Conservation (phyloP, 352 stramenopile species). For the Phytophthora niederhauseri region DNA sequence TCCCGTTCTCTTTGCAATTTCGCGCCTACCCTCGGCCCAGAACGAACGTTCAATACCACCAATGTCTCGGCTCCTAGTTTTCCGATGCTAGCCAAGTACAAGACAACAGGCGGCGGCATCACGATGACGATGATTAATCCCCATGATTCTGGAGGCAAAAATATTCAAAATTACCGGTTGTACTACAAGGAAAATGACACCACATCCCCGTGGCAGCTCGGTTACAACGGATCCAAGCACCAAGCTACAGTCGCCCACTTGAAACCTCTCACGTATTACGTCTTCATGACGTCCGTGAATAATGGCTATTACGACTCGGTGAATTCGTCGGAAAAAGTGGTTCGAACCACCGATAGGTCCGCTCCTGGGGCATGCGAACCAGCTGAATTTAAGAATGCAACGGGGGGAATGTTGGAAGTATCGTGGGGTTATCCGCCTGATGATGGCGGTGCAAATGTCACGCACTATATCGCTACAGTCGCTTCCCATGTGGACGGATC, state of each 20-base stretch:
- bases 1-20: conserved; percentile 55
- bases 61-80: conserved; percentile 33
- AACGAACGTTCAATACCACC: conserved; percentile 31
- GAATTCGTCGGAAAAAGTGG: conserved; percentile 43
- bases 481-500: conserved; percentile 40
- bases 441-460: conserved; percentile 42
- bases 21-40: conserved; percentile 22
- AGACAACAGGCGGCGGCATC: conserved; percentile 54
- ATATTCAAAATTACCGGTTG: conserved; percentile 44
- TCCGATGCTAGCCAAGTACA: conserved; percentile 31
- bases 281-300: conserved; percentile 45
- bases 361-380: conserved; percentile 50
- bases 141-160: conserved; percentile 49
- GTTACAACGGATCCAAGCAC: conserved; percentile 31
- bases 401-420: conserved; percentile 56
- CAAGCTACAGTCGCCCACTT: conserved; percentile 45
- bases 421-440: conserved; percentile 49
- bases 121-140: conserved; percentile 50
- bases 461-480: conserved; percentile 38
- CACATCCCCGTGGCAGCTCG: conserved; percentile 40
- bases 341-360: conserved; percentile 48
- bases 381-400: conserved; percentile 23
- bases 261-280: conserved; percentile 35
- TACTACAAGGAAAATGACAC: conserved; percentile 41
- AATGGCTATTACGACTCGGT: conserved; percentile 53